Percentiles rank a stretch among this genome's conserved stretches.
Conservation (phyloP, 257 asterid species). For the Buddleja alternifolia region DNA sequence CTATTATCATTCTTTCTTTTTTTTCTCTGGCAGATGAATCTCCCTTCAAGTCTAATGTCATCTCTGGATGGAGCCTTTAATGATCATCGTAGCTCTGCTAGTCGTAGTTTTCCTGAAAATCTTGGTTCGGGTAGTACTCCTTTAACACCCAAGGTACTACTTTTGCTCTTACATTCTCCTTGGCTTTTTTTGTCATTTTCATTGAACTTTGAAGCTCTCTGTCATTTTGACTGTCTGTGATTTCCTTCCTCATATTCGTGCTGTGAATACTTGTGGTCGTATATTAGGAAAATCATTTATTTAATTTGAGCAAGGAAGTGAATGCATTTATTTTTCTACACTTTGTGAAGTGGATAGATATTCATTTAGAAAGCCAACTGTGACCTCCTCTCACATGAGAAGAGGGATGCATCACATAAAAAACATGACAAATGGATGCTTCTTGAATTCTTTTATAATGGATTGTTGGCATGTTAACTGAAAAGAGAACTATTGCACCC, state of each 20-base stretch:
- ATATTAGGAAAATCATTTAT: background rate
- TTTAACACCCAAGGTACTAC: constrained; percentile 75
- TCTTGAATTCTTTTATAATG: too few species aligned
- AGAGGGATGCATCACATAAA: too few species aligned
- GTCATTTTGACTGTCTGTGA: background rate
- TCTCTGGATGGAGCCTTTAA: constrained; percentile 63
- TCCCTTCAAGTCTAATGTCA: constrained; percentile 75
- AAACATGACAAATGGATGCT: too few species aligned
- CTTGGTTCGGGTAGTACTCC: constrained; percentile 94
- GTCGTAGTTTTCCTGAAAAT: constrained; percentile 87
- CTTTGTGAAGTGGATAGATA: background rate
- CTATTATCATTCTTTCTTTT: background rate
- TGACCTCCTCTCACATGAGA: background rate
- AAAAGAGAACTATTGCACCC: too few species aligned
- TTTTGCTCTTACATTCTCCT: constrained; percentile 22
- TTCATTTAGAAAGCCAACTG: background rate
- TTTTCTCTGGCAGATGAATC: constrained; percentile 62
- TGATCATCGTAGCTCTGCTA: constrained; percentile 45
- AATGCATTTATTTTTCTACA: background rate
- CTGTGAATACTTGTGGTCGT: background rate
- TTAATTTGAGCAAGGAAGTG: background rate
- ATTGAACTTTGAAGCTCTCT: background rate
- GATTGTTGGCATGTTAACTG: too few species aligned
- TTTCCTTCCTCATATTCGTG: background rate
- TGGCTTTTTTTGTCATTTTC: constrained; percentile 15